Evolutionary conservation across 139 green algal species (phyloP).

Genomic region (Tetradesmus obliquus): DNA sequence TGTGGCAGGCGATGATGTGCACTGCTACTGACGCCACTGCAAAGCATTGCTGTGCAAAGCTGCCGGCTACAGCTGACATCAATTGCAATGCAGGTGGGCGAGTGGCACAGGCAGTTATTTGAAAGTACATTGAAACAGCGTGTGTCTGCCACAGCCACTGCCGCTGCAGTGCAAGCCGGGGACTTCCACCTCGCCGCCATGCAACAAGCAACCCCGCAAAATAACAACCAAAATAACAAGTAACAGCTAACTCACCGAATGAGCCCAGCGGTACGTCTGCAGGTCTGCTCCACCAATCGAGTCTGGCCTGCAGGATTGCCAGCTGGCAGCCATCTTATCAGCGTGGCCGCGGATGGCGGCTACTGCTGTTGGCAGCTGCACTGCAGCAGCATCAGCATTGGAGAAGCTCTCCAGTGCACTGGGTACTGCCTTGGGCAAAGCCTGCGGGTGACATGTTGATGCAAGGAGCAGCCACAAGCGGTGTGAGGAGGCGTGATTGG

Average conservation of each 20-base stretch:
- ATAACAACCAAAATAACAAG: background rate
- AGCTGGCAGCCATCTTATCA: constrained; percentile 25
- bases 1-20: background rate
- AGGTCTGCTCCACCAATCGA: constrained; percentile 46
- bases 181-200: too few species aligned
- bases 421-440: constrained; percentile 67
- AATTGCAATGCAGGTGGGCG: too few species aligned
- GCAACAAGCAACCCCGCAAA: too few species aligned
- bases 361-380: constrained; percentile 61
- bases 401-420: constrained; percentile 59
- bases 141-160: too few species aligned
- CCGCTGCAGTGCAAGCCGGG: too few species aligned
- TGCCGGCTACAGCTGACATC: too few species aligned
- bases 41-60: too few species aligned
- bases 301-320: constrained; percentile 35
- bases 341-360: constrained; percentile 1
- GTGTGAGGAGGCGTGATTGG: background rate
- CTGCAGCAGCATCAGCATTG: constrained; percentile 60
- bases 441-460: constrained; percentile 44
- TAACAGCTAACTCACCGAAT: constrained; percentile 59
- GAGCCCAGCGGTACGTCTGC: constrained; percentile 73
- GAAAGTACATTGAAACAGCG: too few species aligned
- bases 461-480: background rate
- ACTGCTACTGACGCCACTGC: too few species aligned
- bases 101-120: too few species aligned